These are phyloP conservation scores for Papiliotrema nemorosa DNA, from an alignment of 1,284 basidiomycete genomes.

Conservation along the genomic window DNA sequence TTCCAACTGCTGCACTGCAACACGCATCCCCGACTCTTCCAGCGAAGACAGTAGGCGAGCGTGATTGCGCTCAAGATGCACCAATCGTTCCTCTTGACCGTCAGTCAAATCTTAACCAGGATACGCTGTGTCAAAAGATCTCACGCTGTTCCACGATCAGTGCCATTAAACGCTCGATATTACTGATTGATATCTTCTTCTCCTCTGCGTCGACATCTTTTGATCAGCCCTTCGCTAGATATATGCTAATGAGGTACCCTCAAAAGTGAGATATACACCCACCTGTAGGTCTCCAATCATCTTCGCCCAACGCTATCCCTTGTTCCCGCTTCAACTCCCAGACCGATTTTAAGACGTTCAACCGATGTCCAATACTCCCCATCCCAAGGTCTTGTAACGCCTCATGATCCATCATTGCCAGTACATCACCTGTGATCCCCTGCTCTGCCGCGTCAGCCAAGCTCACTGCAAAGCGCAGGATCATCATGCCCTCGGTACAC, in stretches of 20 bases:
- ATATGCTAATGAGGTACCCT: not conserved
- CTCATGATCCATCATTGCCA: constrained; percentile 75
- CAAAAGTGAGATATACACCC: no score
- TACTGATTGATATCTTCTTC: constrained; percentile 30
- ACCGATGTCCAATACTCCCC: constrained; percentile 75
- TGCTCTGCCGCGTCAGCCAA: constrained; percentile 61
- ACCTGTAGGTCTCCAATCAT: constrained; percentile 89
- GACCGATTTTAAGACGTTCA: constrained; percentile 82
- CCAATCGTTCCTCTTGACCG: constrained; percentile 33
- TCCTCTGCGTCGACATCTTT: constrained; percentile 24
- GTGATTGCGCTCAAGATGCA: constrained; percentile 35
- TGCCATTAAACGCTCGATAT: constrained; percentile 64
- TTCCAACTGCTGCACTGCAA: constrained; percentile 15
- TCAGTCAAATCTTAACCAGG: constrained; percentile 5
- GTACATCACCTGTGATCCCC: constrained; percentile 80
- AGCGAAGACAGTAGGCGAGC: constrained; percentile 22
- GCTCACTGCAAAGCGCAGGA: not conserved
- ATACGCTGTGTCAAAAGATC: constrained; percentile 5
- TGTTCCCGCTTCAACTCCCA: constrained; percentile 83
- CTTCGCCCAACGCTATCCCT: constrained; percentile 74
- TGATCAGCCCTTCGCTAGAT: not conserved
- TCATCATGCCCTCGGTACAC: not conserved
- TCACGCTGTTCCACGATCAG: constrained; percentile 73
- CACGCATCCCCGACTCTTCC: constrained; percentile 28
- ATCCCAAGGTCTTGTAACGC: constrained; percentile 80